Conservation (phyloP, 2,329 filamentous ascomycete genomes). For the Ambrosiella cleistominuta region DNA sequence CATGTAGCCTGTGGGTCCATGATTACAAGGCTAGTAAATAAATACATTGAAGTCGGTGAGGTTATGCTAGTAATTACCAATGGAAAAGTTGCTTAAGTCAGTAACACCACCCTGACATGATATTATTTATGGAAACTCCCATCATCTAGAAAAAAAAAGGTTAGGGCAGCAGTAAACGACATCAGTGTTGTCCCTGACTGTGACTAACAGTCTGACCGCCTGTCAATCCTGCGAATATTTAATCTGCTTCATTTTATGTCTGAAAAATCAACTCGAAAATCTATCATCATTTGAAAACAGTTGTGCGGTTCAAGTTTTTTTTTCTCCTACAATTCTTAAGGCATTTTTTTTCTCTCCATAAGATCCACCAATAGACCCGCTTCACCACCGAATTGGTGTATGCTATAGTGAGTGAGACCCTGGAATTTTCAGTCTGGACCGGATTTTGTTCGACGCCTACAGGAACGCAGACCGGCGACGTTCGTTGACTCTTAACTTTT, state of each 20-base stretch:
- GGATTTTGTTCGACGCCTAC: neutral
- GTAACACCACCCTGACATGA: neutral
- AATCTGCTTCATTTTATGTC: no score
- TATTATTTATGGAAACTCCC: neutral
- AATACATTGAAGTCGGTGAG: no score
- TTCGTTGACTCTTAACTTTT: neutral
- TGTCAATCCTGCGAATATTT: neutral
- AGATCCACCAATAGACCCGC: neutral
- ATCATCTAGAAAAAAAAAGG: no score
- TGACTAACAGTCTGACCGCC: neutral
- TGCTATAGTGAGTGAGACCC: neutral
- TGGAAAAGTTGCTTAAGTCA: neutral
- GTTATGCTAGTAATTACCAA: no score
- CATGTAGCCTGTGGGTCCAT: no score
- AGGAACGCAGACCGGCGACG: neutral
- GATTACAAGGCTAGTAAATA: no score
- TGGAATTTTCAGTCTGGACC: neutral
- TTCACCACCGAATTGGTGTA: neutral
- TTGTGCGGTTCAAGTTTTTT: no score
- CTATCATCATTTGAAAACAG: no score
- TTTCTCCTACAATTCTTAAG: neutral
- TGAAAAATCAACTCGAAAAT: no score
- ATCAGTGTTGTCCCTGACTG: neutral
- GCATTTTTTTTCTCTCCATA: neutral
- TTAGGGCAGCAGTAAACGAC: neutral